These are phyloP conservation scores for Coemansia erecta DNA, from an alignment of 192 early-diverging fungal genomes.

Conservation along the genomic window DNA sequence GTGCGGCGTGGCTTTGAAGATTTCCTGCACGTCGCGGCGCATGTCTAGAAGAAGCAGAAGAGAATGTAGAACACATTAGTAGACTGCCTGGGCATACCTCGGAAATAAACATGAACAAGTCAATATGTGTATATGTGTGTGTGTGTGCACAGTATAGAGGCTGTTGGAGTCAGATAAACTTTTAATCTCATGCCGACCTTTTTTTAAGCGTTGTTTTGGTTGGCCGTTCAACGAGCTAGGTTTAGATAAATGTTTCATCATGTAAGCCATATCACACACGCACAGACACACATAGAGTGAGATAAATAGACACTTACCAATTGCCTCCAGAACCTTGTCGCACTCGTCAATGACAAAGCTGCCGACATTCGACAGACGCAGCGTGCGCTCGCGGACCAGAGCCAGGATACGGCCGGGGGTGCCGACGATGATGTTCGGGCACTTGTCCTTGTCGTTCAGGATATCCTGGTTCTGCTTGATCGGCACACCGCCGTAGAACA, in stretches of 20 bases:
- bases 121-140: no score
- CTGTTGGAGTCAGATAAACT: conserved; percentile 8
- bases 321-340: conserved; percentile 92
- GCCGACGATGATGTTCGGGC: conserved; percentile 95
- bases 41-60: conserved; percentile 66
- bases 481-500: conserved; percentile 88
- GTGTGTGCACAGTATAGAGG: background rate
- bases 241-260: conserved; percentile 68
- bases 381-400: conserved; percentile 79
- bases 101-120: no score
- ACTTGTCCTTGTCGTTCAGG: conserved; percentile 77
- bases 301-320: conserved; percentile 64
- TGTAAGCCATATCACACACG: conserved; percentile 13
- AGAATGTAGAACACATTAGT: background rate
- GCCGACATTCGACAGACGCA: conserved; percentile 82
- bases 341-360: conserved; percentile 99
- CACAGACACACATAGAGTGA: conserved; percentile 1
- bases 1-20: conserved; percentile 91
- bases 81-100: background rate
- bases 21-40: conserved; percentile 95
- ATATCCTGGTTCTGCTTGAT: conserved; percentile 79
- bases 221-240: conserved; percentile 74
- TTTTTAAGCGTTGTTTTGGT: conserved; percentile 31
- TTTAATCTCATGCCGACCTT: conserved; percentile 31
- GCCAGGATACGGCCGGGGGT: conserved; percentile 93